Conservation (phyloP, 2,329 filamentous ascomycete species). For the Penicillium sclerotigenum region DNA sequence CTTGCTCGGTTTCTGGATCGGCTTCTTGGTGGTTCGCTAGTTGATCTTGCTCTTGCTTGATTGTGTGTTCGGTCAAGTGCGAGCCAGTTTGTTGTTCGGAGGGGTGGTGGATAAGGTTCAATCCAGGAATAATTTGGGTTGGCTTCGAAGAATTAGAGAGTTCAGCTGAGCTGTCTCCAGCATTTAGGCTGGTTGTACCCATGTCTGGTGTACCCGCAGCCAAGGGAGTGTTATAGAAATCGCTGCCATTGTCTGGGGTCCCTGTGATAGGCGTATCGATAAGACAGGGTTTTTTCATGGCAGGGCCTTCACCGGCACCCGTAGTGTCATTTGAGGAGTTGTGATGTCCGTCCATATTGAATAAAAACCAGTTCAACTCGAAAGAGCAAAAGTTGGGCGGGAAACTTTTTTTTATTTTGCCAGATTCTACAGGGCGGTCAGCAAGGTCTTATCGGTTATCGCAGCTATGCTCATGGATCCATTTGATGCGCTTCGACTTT, state of each 20-base stretch:
- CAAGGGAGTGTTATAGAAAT: slow-evolving; percentile 44
- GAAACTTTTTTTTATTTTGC: slow-evolving; percentile 28
- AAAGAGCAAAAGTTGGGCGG: slow-evolving; percentile 11
- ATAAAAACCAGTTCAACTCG: background rate
- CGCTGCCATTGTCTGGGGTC: slow-evolving; percentile 39
- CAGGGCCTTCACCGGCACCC: slow-evolving; percentile 21
- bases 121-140: slow-evolving; percentile 34
- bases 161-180: slow-evolving; percentile 10
- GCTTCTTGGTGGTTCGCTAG: background rate
- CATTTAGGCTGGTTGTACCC: slow-evolving; percentile 4
- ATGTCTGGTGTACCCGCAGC: slow-evolving; percentile 29
- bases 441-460: slow-evolving; percentile 31
- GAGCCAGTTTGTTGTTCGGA: slow-evolving; percentile 5
- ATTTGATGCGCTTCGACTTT: background rate
- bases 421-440: slow-evolving; percentile 28
- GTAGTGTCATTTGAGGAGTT: slow-evolving; percentile 12
- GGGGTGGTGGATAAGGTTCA: slow-evolving; percentile 33
- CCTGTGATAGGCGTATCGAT: slow-evolving; percentile 30
- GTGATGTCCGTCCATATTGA: slow-evolving; percentile 28
- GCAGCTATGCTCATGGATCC: background rate
- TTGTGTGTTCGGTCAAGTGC: background rate
- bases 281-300: slow-evolving; percentile 27
- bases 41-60: slow-evolving; percentile 4
- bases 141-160: slow-evolving; percentile 16
- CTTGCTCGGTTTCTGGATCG: background rate